phyloP scores from a whole-genome alignment of 371 early-diverging fungal genomes.

The Mortierella sp. region DNA sequence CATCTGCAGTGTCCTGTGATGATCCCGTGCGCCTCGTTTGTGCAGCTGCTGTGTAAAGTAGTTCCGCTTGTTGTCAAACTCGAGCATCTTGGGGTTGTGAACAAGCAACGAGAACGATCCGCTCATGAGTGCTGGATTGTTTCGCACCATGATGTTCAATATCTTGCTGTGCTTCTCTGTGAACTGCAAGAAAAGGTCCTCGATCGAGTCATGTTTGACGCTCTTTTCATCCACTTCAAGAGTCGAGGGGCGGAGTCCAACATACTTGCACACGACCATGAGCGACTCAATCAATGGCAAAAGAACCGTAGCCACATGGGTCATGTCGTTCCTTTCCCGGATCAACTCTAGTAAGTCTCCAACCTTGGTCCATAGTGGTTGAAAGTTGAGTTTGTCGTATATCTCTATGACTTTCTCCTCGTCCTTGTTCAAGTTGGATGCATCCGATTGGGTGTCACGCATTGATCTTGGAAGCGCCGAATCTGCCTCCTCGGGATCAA shows the following conservation, averaged over 20 bases:
- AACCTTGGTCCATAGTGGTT: conserved; percentile 83
- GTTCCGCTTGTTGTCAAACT: conserved; percentile 98
- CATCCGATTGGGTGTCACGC: conserved; percentile 29
- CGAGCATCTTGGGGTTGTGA: conserved; percentile 95
- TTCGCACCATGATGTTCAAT: conserved; percentile 96
- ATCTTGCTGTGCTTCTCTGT: conserved; percentile 96
- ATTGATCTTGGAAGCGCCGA: conserved; percentile 43
- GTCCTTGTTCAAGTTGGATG: conserved; percentile 52
- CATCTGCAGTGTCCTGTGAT: conserved; percentile 80
- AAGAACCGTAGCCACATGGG: conserved; percentile 92
- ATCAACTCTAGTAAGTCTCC: conserved; percentile 80
- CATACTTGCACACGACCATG: conserved; percentile 93
- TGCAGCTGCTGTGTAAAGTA: conserved; percentile 96
- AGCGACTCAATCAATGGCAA: conserved; percentile 96
- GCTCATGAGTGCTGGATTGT: conserved; percentile 94
- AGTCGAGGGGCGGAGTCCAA: conserved; percentile 56
- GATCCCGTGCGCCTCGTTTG: conserved; percentile 78
- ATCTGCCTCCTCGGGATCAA: conserved; percentile 57
- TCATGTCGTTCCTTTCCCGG: conserved; percentile 80
- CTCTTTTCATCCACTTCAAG: conserved; percentile 39
- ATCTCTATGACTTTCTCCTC: conserved; percentile 71
- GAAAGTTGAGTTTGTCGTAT: conserved; percentile 78
- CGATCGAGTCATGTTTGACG: conserved; percentile 57
- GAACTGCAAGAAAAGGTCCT: conserved; percentile 85
- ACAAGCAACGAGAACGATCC: conserved; percentile 96